Evolutionary conservation across 129 eudicot genomes (phyloP).

Genomic region (Pseudognaphalium luteoalbum): DNA sequence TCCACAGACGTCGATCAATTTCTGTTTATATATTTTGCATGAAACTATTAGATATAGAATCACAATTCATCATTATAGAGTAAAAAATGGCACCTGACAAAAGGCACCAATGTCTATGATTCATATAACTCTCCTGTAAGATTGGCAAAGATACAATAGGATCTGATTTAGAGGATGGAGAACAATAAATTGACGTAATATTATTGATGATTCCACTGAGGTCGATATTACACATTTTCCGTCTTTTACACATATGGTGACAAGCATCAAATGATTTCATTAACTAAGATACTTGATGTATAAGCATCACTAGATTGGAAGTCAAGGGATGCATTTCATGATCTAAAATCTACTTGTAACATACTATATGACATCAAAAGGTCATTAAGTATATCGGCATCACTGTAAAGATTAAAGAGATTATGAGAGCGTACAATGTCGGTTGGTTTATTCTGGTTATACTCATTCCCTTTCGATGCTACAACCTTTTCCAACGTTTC

Average conservation of each 20-base stretch:
- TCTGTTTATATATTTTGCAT: conserved; percentile 15
- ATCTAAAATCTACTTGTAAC: background rate
- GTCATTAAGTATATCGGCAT: background rate
- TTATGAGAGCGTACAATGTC: conserved; percentile 48
- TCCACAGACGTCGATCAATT: background rate
- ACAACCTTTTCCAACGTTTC: conserved; percentile 58
- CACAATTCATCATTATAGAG: conserved; percentile 11
- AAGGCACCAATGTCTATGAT: conserved; percentile 38
- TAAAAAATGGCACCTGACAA: conserved; percentile 36
- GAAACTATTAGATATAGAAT: conserved; percentile 23
- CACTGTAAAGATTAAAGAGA: conserved; percentile 7
- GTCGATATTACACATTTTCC: background rate
- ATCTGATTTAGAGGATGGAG: conserved; percentile 15
- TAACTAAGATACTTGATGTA: background rate
- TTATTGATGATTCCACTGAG: conserved; percentile 14
- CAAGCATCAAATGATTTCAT: background rate
- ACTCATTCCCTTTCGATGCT: conserved; percentile 61
- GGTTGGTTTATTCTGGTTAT: conserved; percentile 63
- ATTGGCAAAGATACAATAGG: conserved; percentile 31
- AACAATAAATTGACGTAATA: conserved; percentile 10
- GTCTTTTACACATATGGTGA: background rate
- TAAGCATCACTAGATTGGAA: background rate
- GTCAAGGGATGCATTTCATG: background rate
- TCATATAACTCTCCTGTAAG: conserved; percentile 38
- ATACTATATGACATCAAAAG: background rate